Percentiles rank a stretch among this genome's conserved stretches.
These are phyloP conservation scores for Umbelopsis vinacea DNA, from an alignment of 192 early-diverging fungal species.

Conservation along the genomic window DNA sequence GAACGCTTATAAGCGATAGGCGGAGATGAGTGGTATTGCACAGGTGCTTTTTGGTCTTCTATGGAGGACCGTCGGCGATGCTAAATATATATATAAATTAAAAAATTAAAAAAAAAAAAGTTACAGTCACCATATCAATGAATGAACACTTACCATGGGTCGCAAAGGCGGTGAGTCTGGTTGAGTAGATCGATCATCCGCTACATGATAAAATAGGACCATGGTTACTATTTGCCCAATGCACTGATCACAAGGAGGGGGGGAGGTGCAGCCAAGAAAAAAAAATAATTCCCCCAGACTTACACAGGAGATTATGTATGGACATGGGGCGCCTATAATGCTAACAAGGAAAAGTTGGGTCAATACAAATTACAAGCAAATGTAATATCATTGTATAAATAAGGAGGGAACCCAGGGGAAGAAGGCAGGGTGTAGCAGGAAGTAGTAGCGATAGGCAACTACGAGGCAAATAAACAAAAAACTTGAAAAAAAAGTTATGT, in stretches of 20 bases:
- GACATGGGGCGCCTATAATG: slow-evolving; percentile 7
- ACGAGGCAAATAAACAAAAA: neutral
- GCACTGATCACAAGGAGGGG: no score
- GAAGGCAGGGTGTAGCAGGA: neutral
- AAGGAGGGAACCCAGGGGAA: neutral
- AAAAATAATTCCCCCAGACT: neutral
- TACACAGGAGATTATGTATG: slow-evolving; percentile 18
- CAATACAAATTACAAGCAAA: neutral
- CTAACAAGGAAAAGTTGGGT: neutral
- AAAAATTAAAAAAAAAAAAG: neutral
- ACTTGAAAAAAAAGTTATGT: neutral
- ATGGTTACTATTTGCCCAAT: neutral
- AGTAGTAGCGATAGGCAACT: slow-evolving; percentile 8
- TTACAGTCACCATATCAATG: neutral
- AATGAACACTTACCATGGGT: neutral
- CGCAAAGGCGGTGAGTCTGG: neutral
- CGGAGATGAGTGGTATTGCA: neutral
- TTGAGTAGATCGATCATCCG: neutral
- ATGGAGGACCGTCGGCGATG: neutral
- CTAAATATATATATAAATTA: no score
- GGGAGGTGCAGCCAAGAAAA: no score
- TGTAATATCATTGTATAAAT: neutral
- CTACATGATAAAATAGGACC: neutral
- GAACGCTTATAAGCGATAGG: neutral
- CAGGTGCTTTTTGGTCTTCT: neutral